These are phyloP conservation scores for Xylariaceae sp. DNA, from an alignment of 2,329 filamentous ascomycete species.

Conservation along the genomic window DNA sequence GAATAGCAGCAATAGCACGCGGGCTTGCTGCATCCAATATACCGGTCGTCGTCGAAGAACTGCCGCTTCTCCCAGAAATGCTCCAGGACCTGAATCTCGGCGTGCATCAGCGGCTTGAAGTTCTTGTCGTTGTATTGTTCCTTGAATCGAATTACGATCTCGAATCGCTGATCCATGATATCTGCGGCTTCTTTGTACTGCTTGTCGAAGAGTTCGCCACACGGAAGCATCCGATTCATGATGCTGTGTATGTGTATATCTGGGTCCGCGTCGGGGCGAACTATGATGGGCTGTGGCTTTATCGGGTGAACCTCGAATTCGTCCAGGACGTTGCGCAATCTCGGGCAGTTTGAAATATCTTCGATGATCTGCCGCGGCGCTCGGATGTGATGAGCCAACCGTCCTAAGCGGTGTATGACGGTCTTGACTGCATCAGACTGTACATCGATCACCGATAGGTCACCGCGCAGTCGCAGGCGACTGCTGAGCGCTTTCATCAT, in stretches of 20 bases:
- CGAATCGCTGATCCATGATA: slow-evolving; percentile 39
- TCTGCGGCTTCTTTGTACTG: slow-evolving; percentile 27
- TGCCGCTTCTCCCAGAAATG: slow-evolving; percentile 47
- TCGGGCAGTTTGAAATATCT: slow-evolving; percentile 39
- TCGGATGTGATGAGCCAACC: slow-evolving; percentile 52
- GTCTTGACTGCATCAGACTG: slow-evolving; percentile 26
- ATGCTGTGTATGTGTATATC: slow-evolving; percentile 42
- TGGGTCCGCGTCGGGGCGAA: slow-evolving; percentile 18
- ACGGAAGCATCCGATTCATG: slow-evolving; percentile 42
- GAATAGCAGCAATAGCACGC: slow-evolving; percentile 57
- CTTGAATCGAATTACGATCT: slow-evolving; percentile 36
- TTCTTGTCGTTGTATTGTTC: slow-evolving; percentile 36
- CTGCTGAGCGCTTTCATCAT: slow-evolving; percentile 21
- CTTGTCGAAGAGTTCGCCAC: slow-evolving; percentile 15
- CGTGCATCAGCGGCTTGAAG: slow-evolving; percentile 47
- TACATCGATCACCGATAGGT: neutral
- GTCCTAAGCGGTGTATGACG: slow-evolving; percentile 52
- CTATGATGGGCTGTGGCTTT: neutral
- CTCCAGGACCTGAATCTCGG: slow-evolving; percentile 56
- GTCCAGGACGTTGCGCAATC: slow-evolving; percentile 44
- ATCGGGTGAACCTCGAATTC: slow-evolving; percentile 34
- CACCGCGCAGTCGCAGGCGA: neutral
- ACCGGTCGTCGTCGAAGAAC: slow-evolving; percentile 51
- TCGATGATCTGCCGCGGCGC: slow-evolving; percentile 48
- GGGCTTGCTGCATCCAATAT: slow-evolving; percentile 59